Evolutionary conservation across 305 asterid genomes (phyloP).

Genomic region (Rubia occidens): DNA sequence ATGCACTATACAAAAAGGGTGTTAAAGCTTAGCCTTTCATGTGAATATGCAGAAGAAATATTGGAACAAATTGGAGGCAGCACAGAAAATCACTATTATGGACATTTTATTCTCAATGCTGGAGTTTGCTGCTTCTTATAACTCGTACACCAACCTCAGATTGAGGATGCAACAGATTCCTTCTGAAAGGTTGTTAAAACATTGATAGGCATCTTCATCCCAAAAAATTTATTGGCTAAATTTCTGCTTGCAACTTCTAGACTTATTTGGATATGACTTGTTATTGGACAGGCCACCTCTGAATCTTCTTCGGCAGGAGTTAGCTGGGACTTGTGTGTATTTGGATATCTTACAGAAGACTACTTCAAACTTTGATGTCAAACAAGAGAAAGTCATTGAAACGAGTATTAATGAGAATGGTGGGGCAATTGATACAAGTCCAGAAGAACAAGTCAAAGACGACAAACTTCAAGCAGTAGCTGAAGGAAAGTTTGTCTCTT

Average conservation of each 20-base stretch:
- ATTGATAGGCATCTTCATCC: conserved; percentile 9
- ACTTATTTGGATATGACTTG: conserved; percentile 15
- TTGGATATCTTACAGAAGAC: conserved; percentile 86
- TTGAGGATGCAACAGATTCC: conserved; percentile 79
- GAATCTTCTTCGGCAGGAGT: conserved; percentile 98
- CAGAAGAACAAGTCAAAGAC: conserved; percentile 33
- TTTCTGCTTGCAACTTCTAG: conserved; percentile 19
- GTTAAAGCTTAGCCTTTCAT: conserved; percentile 15
- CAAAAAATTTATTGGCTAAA: conserved; percentile 13
- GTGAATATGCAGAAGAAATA: conserved; percentile 64
- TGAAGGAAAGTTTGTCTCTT: conserved; percentile 77
- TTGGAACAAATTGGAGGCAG: conserved; percentile 74
- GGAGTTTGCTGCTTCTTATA: conserved; percentile 93
- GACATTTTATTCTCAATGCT: conserved; percentile 77
- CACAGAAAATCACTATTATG: conserved; percentile 73
- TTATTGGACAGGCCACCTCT: conserved; percentile 67
- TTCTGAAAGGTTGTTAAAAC: conserved; percentile 60
- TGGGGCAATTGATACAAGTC: conserved; percentile 6
- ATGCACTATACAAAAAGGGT: background rate
- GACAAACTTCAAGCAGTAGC: conserved; percentile 68
- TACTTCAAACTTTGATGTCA: conserved; percentile 33
- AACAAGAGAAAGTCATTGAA: conserved; percentile 25
- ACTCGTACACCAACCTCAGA: conserved; percentile 77
- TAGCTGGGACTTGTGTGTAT: conserved; percentile 90
- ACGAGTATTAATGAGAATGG: conserved; percentile 18